Base-by-base conservation (phyloP, 257 asterid species). In the Fraxinus anomala region DNA sequence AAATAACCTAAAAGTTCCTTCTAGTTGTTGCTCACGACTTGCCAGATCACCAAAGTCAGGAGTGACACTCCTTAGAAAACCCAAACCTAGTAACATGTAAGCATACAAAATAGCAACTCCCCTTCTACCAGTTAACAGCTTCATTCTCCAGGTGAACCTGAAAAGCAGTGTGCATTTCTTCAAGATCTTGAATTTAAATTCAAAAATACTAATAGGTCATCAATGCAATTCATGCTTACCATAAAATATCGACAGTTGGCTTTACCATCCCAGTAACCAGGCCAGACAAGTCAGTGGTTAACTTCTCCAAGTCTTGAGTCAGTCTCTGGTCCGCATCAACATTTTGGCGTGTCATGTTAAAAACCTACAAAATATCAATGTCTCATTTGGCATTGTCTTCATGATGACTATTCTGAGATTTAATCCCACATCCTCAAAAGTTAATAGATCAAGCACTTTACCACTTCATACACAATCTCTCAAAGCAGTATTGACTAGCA, bases 101-200 rank as follows among this genome's bases (percentile, higher is more conserved):
- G 99, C 98, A 87, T 96, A 96, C 33, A 93, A 79, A 81, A 96
- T 87, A 80, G 92, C 83, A 71, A 96, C 97, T 79, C 99, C 99
- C 81, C 99, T 89, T 83, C 82, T 89, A 69, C 99, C 99, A 85
- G 99, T 96, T 81, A 96, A 87, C 67, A 89, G 85, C 91, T 90
- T 93, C 99, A 96, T 96, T 89, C 99, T 96, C 98, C 98, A 96
- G 78, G 98, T 96, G 89, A 96, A 96, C 99, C 99, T 96, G 89
- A 82, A 84, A 81, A 80, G 5, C 21, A 84, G 79, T 80, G 44
- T 76, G 77, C 80, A n/a, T 59, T 80, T 76, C 68, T 40, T 54
- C 12, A 47, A 68, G 23, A 51, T 74, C 77, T 71, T 68, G 37
- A 56, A 63, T 14, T 71, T 72, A 59, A 16, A 83, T 68, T 67